Base-by-base conservation (phyloP, 139 green algal genomes). In the Deuterostichococcus epilithicus region DNA sequence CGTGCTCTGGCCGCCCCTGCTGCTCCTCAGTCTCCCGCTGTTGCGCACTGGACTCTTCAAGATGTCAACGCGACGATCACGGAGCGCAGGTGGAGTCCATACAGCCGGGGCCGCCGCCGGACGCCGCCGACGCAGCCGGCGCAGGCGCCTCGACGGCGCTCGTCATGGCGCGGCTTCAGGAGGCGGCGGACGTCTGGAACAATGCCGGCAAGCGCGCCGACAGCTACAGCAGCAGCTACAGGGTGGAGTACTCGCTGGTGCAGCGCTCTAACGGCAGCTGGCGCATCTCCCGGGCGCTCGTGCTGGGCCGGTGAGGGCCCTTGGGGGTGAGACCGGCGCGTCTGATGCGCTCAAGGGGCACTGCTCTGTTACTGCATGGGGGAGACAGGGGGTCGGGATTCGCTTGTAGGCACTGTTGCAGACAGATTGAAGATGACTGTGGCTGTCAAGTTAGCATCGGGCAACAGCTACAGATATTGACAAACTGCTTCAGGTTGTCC, bases 221-320 rank as follows among this genome's bases (percentile, higher is more conserved):
- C 35, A 70, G 74, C 73, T 83, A 83, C 32, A 68, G 42, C 32
- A 83, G 79, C 36, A 60, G 74, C 3, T 83, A 83, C 68, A 80
- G 33, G 23, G 79, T 80, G 60, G 79, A 83, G 68, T 83, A 83
- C 58, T 77, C 52, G 5, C 23, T 80, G 66, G 28, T 37, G 4
- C 33, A 45, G 26, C 30, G 22, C 10, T 6, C 59, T 4, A 38
- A 71, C 30, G 59, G 36, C 1, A 39, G 35, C 23, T 78, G 73
- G 73, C 73, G 59, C 20, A 63, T 78, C 36, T 26, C n/a, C 25
- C 37, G 70, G 23, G 47, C 35, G 5, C 47, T 68, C 6, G 73
- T 78, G 44, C 38, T 45, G 22, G 73, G 73, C 22, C 52, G 52
- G 20, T 63, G 52, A 63, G 3, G n/a, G n/a, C n/a, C n/a, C n/a